Percentiles rank a stretch among this genome's conserved stretches.
Conservation (phyloP, 73 alveolate genomes). For the Paramecium octaurelia region DNA sequence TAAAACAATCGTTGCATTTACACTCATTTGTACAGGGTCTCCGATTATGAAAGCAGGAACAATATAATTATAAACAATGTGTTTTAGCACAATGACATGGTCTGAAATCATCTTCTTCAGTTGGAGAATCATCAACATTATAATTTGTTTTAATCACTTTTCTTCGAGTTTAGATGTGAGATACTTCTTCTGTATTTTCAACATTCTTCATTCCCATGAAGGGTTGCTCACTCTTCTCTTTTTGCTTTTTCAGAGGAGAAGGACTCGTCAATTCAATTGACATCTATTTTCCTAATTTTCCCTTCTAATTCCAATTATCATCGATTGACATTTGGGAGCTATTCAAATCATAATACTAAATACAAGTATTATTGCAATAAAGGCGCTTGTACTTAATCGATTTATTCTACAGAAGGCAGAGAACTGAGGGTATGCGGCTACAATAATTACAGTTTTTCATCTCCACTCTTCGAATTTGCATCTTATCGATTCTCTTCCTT, state of each 20-base stretch:
- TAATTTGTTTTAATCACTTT: slow-evolving; percentile 18
- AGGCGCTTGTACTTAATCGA: not conserved
- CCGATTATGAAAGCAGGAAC: slow-evolving; percentile 36
- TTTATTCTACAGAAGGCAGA: not conserved
- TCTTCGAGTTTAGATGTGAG: not conserved
- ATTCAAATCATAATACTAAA: not conserved
- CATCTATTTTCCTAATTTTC: not conserved
- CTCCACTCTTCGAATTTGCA: not conserved
- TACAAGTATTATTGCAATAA: not conserved
- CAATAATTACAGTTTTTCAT: not conserved
- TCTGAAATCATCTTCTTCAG: not conserved
- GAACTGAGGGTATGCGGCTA: not conserved
- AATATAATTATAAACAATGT: not conserved
- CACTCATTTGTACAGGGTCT: not conserved
- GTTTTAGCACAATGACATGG: slow-evolving; percentile 27
- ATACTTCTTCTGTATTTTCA: not conserved
- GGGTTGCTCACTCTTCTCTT: not conserved
- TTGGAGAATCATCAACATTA: slow-evolving; percentile 49
- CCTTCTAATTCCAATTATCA: not conserved
- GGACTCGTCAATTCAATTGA: not conserved
- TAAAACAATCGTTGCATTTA: not conserved
- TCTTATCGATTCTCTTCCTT: not conserved
- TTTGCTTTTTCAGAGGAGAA: not conserved
- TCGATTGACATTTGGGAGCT: not conserved
- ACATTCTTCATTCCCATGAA: not conserved